phyloP scores from a whole-genome alignment of 257 asterid species.

The Gentiana straminea region DNA sequence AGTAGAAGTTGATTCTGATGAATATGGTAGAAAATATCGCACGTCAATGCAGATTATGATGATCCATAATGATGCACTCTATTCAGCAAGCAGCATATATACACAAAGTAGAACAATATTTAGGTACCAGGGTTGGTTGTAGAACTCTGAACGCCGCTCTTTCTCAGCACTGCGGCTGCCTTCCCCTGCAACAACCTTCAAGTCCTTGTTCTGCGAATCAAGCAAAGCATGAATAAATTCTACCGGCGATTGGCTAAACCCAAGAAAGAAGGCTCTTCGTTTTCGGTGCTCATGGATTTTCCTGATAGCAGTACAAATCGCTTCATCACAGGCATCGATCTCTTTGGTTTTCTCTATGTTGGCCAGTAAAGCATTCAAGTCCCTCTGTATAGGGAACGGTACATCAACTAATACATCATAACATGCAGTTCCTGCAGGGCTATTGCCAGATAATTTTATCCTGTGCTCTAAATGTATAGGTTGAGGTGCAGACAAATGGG shows the following conservation, averaged over 20 bases:
- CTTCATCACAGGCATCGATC: conserved; percentile 89
- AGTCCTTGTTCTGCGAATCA: conserved; percentile 88
- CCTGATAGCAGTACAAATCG: conserved; percentile 79
- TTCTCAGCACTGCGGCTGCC: conserved; percentile 73
- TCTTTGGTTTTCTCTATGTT: conserved; percentile 88
- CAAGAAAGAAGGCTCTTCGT: conserved; percentile 93
- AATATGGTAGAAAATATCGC: too few relatives aligned
- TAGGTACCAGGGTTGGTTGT: conserved; percentile 84
- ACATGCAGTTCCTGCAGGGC: conserved; percentile 87
- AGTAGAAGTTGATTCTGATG: too few relatives aligned
- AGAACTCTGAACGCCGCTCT: conserved; percentile 85
- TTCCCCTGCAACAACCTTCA: conserved; percentile 76
- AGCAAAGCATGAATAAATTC: conserved; percentile 80
- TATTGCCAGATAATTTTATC: conserved; percentile 79
- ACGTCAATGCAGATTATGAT: too few relatives aligned
- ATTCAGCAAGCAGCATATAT: not conserved
- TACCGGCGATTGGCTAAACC: conserved; percentile 93
- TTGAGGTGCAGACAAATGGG: conserved; percentile 75
- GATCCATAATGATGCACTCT: too few relatives aligned
- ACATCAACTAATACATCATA: conserved; percentile 83
- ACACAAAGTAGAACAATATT: not conserved
- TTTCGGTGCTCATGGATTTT: conserved; percentile 90
- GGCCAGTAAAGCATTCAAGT: conserved; percentile 70
- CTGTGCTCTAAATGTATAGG: conserved; percentile 89
- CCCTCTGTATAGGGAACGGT: conserved; percentile 92